Evolutionary conservation across 371 early-diverging fungal species (phyloP), one percentile per base, ranked within the genome.

Genomic region (Rhizopus delemar): DNA sequence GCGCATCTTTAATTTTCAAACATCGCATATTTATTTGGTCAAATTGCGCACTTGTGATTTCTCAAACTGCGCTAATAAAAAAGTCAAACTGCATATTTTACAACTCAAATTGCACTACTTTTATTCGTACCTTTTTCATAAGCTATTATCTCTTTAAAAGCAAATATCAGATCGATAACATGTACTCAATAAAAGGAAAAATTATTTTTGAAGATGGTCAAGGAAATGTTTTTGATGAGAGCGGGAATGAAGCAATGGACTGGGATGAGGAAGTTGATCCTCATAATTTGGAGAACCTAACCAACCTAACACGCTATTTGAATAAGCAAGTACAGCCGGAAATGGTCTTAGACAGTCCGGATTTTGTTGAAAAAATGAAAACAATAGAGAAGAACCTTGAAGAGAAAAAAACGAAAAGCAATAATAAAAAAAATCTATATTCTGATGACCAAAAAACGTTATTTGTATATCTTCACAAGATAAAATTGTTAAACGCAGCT

Each of bases 221-320:
- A 46, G 62, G 57, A 22, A 52, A 28, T 31, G 51, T 62, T 45
- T 38, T 51, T 22, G 62, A 62, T 51, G 62, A 62, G 51, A 29
- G 48, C 13, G 60, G 60, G 34, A 49, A 53, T 39, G 54, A 60
- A 3, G 41, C 56, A 28, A 50, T 62, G 33, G 51, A 62, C 28
- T 62, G 45, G 45, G 52, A 62, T 41, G 52, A 56, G 51, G 52
- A 62, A 29, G 31, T 36, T 16, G 46, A 43, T 46, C 52, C 56
- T 62, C 52, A 13, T 15, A 41, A 56, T 51, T 39, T 39, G 39
- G 12, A 39, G 39, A 39, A 39, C 9, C 12, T 12, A 7, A 12
- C 39, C 8, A 39, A 39, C 9, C 12, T 12, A 7, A 12, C 39
- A 39, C 9, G 39, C 39, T 39, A 39, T 39, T 39, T 39, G 12